These are phyloP conservation scores for Moesziomyces sp. DNA, from an alignment of 1,284 basidiomycete genomes.

Conservation along the genomic window DNA sequence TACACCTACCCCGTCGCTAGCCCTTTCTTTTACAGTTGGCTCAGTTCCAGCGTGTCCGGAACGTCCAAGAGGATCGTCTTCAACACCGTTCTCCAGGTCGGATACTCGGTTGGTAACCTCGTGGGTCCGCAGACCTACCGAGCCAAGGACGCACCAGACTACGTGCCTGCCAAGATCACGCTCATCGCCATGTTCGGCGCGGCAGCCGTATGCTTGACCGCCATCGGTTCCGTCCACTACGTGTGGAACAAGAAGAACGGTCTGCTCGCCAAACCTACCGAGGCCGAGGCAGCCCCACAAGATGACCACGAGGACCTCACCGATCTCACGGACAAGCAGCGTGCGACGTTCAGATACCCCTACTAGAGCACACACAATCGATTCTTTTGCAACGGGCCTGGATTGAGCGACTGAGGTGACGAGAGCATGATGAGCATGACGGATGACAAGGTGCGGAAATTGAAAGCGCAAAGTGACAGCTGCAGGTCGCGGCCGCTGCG, in stretches of 20 bases:
- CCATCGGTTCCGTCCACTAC: slow-evolving; percentile 46
- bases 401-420: not conserved
- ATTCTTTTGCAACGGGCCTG: not conserved
- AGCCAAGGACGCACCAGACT: slow-evolving; percentile 47
- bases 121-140: slow-evolving; percentile 62
- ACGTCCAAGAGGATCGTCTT: slow-evolving; percentile 63
- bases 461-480: not conserved
- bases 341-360: slow-evolving; percentile 63
- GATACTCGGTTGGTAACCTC: slow-evolving; percentile 59
- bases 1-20: slow-evolving; percentile 25
- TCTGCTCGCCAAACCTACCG: not conserved
- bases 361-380: slow-evolving; percentile 34
- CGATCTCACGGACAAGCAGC: slow-evolving; percentile 65
- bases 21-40: slow-evolving; percentile 52
- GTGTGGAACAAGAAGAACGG: slow-evolving; percentile 56
- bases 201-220: slow-evolving; percentile 33
- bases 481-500: not conserved
- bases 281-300: slow-evolving; percentile 3
- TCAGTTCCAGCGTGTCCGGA: slow-evolving; percentile 49
- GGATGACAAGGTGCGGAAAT: not conserved
- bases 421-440: not conserved
- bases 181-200: slow-evolving; percentile 61
- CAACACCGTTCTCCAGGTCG: slow-evolving; percentile 57
- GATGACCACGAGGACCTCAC: slow-evolving; percentile 53
- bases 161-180: slow-evolving; percentile 60